A percentile compares a stretch with the other conserved stretches of the same genome.
Conservation (phyloP, 1,284 basidiomycete species). For the Porogramme epimiltina region DNA sequence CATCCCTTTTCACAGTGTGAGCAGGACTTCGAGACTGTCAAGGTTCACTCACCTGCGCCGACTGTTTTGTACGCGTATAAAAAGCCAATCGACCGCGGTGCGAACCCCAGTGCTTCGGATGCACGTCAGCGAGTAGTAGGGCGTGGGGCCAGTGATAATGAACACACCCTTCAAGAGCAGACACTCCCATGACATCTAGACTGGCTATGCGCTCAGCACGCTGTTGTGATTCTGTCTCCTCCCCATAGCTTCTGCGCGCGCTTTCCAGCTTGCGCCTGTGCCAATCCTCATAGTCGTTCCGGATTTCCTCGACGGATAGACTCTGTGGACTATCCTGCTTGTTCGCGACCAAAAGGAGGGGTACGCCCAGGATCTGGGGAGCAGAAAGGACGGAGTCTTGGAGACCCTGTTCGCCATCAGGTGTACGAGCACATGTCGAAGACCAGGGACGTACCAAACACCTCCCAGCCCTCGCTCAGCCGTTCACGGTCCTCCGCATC, state of each 20-base stretch:
- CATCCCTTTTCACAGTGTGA: too few relatives aligned
- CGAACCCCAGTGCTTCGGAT: slow-evolving; percentile 78
- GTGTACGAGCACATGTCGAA: not conserved
- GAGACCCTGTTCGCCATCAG: slow-evolving; percentile 31
- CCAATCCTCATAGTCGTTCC: slow-evolving; percentile 90
- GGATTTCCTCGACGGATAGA: slow-evolving; percentile 85
- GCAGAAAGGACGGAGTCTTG: slow-evolving; percentile 83
- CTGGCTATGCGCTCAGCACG: slow-evolving; percentile 75
- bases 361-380: slow-evolving; percentile 85
- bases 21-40: too few relatives aligned
- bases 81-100: slow-evolving; percentile 91
- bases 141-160: not conserved
- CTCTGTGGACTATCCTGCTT: slow-evolving; percentile 85
- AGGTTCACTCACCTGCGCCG: slow-evolving; percentile 36
- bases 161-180: slow-evolving; percentile 85
- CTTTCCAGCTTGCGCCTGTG: slow-evolving; percentile 74
- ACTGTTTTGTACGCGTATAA: slow-evolving; percentile 90
- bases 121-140: not conserved
- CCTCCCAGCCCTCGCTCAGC: slow-evolving; percentile 90
- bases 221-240: slow-evolving; percentile 50
- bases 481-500: slow-evolving; percentile 88
- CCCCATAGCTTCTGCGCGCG: slow-evolving; percentile 54
- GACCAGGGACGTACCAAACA: slow-evolving; percentile 70
- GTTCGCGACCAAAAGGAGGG: slow-evolving; percentile 87
- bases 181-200: slow-evolving; percentile 88